A percentile compares a stretch with the other conserved stretches of the same genome.
Conservation (phyloP, 148 eudicot genomes). For the Limonium bicolor region DNA sequence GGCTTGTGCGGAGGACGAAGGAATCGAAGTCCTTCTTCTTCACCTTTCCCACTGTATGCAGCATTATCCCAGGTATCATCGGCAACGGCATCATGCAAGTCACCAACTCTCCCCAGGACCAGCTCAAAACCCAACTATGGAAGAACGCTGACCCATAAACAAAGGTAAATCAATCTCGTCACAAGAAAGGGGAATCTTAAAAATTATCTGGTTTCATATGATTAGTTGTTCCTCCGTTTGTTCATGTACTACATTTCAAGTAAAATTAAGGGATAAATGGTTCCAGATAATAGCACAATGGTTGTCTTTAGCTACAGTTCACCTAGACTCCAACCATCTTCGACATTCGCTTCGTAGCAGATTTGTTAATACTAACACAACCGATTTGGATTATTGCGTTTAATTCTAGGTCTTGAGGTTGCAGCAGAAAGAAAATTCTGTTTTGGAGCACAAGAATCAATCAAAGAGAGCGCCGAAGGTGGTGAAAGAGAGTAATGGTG, state of each 20-base stretch:
- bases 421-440: too few species aligned
- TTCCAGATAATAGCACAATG: conserved; percentile 75
- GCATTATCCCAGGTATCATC: conserved; percentile 63
- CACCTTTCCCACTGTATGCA: conserved; percentile 70
- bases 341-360: conserved; percentile 53
- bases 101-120: conserved; percentile 40
- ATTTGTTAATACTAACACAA: conserved; percentile 81
- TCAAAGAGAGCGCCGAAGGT: too few species aligned
- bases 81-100: conserved; percentile 74
- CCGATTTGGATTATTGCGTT: conserved; percentile 90
- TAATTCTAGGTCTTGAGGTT: too few species aligned
- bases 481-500: too few species aligned
- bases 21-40: conserved; percentile 87
- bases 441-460: too few species aligned
- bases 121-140: conserved; percentile 75
- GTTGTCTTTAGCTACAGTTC: conserved; percentile 94
- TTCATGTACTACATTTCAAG: too few species aligned
- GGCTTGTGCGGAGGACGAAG: conserved; percentile 46
- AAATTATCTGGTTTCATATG: not conserved
- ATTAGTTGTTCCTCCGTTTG: too few species aligned
- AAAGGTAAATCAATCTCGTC: conserved; percentile 14
- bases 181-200: not conserved
- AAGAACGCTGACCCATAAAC: conserved; percentile 57
- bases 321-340: conserved; percentile 64
- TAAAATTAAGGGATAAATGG: conserved; percentile 63